Conservation (phyloP, 179 eudicot species). For the Vitellaria paradoxa region DNA sequence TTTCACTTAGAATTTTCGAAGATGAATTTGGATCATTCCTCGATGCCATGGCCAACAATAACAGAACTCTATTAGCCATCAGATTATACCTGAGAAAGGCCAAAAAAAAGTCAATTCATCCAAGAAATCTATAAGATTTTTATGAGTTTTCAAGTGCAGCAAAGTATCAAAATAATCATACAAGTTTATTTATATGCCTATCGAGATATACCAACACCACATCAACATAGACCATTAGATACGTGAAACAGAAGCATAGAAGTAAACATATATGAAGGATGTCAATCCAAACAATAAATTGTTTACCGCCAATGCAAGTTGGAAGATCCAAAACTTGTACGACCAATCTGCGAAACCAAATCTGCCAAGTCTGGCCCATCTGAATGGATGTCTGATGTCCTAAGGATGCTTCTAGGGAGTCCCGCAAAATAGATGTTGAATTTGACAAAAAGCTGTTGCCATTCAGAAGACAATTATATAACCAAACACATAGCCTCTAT, state of each 20-base stretch:
- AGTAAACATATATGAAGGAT: background rate
- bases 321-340: constrained; percentile 75
- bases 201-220: background rate
- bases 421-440: constrained; percentile 90
- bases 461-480: constrained; percentile 19
- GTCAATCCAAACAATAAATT: constrained; percentile 4
- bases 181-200: background rate
- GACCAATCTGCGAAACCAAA: constrained; percentile 83
- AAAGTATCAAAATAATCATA: background rate
- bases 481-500: background rate
- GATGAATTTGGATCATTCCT: constrained; percentile 69
- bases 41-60: constrained; percentile 86
- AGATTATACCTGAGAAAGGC: constrained; percentile 76
- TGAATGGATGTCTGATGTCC: constrained; percentile 42
- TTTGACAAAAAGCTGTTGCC: constrained; percentile 86
- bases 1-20: constrained; percentile 60
- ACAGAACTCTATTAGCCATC: constrained; percentile 96
- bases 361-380: constrained; percentile 65
- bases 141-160: background rate
- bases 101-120: constrained; percentile 9
- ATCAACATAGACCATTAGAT: background rate
- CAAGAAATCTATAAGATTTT: background rate
- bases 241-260: background rate
- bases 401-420: constrained; percentile 68
- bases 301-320: constrained; percentile 94